Conservation (phyloP, 768 basidiomycete species). For the Suillus ampliporus region DNA sequence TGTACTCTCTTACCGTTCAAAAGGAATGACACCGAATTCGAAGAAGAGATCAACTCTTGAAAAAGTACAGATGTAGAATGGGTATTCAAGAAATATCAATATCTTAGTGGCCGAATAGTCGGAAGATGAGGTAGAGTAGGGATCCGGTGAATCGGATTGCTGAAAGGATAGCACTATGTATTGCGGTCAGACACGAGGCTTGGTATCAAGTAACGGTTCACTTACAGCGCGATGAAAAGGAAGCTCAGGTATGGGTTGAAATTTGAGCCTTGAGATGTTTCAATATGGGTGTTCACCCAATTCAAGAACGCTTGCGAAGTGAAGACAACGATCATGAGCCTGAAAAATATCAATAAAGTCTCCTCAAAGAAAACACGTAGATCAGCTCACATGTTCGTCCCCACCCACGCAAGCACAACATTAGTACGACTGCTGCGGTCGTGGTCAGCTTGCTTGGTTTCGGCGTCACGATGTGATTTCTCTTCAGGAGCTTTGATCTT, state of each 20-base stretch:
- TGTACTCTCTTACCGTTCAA: no score
- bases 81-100: background rate
- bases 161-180: slow-evolving; percentile 72
- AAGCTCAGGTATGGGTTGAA: slow-evolving; percentile 93
- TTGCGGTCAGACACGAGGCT: slow-evolving; percentile 5
- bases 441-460: slow-evolving; percentile 88
- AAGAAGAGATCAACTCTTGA: slow-evolving; percentile 4
- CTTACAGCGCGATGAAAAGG: slow-evolving; percentile 72
- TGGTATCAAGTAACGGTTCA: slow-evolving; percentile 1
- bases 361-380: slow-evolving; percentile 11
- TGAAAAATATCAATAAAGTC: slow-evolving; percentile 28
- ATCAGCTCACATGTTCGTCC: slow-evolving; percentile 76
- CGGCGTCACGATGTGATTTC: slow-evolving; percentile 84
- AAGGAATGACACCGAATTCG: background rate
- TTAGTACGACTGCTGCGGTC: slow-evolving; percentile 86
- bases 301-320: slow-evolving; percentile 77
- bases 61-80: background rate
- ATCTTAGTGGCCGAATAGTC: slow-evolving; percentile 57
- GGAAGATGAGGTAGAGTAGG: slow-evolving; percentile 76
- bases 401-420: slow-evolving; percentile 83
- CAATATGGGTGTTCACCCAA: slow-evolving; percentile 69
- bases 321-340: slow-evolving; percentile 75
- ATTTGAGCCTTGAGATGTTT: slow-evolving; percentile 50
- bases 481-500: slow-evolving; percentile 70
- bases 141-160: slow-evolving; percentile 84